Evolutionary conservation across 495 filamentous ascomycete genomes (phyloP), one percentile per base, ranked within the genome.

Genomic region (Talaromyces trachyspermus): DNA sequence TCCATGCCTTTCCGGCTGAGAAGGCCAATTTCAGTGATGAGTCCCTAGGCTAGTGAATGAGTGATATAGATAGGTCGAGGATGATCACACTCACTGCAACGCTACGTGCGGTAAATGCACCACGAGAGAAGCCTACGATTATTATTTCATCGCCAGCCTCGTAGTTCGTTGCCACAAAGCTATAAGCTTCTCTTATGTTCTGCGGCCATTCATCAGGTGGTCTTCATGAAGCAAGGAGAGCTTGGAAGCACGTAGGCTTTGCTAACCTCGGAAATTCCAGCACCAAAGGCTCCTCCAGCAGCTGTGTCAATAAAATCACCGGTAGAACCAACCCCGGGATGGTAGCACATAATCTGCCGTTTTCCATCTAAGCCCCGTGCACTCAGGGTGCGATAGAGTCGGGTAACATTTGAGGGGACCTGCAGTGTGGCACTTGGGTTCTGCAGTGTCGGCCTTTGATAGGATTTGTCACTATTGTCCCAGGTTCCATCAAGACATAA

Each of bases 51-150:
- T 24, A 4, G 40, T 30, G 40, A 37, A 11, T 40, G 4, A 18
- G 18, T 27, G n/a, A 20, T 12, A 23, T 30, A 12, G 2, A 25
- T 19, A 6, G 11, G 18, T 5, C 2, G 18, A 5, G 29, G 14
- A 24, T 1, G 25, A 18, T 14, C 30, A 44, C 30, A 3, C 54
- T 49, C 38, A 53, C 54, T 24, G 59, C 59, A 36, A 86, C 77
- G 25, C 72, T 76, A 44, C 84, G 70, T 1, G 80, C 82, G 0
- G 83, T 86, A 53, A 81, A 88, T n/a, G 83, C 83, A 7, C 84
- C 83, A 2, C 84, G 72, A 20, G 82, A 86, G 63, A 87, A 88
- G 7, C 84, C 84, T 19, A 86, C 50, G 19, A 88, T 68, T 44
- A 86, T 69, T 35, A 87, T 85, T 51, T 87, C 81, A 54, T 87